Conservation (phyloP, 305 asterid species). For the Striga hermonthica region DNA sequence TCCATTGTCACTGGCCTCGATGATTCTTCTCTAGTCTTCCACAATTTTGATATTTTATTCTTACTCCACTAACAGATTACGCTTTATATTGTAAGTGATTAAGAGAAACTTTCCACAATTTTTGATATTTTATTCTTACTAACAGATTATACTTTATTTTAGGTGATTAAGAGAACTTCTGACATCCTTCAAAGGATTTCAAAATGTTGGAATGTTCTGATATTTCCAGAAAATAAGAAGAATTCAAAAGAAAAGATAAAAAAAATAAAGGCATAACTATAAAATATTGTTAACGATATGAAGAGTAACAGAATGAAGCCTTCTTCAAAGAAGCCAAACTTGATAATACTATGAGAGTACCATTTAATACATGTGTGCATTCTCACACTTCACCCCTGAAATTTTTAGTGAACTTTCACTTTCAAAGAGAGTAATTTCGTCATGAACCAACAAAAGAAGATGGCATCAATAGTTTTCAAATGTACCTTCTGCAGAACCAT, state of each 20-base stretch:
- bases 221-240: neutral
- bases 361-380: no score
- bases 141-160: neutral
- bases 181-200: neutral
- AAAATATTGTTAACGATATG: neutral
- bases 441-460: constrained; percentile 1
- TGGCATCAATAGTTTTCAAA: constrained; percentile 26
- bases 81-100: neutral
- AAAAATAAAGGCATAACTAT: neutral
- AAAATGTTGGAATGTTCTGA: neutral
- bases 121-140: neutral
- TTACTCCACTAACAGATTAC: neutral
- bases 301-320: neutral
- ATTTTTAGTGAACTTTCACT: no score
- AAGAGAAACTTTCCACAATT: neutral
- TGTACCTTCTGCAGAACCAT: constrained; percentile 93
- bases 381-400: neutral
- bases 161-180: neutral
- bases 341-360: no score
- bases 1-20: neutral
- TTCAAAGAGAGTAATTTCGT: no score
- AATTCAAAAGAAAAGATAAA: neutral
- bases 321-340: neutral
- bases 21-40: constrained; percentile 7
- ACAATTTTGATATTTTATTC: neutral